Base-by-base conservation (phyloP, 192 early-diverging fungal species). In the Coemansia erecta region DNA sequence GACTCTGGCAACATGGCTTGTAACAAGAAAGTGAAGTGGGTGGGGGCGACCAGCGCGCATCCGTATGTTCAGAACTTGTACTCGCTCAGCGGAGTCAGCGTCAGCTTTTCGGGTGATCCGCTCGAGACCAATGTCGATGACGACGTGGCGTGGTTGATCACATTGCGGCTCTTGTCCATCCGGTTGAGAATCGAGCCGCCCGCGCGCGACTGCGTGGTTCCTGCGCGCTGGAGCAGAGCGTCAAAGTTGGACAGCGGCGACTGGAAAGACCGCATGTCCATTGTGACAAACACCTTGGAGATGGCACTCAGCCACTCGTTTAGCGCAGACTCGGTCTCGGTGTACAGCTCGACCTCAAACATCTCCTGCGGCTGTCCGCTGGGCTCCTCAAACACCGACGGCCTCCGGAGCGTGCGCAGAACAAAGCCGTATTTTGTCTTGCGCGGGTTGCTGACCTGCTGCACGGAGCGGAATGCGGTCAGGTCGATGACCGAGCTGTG, bases 191-290 rank as follows among this genome's bases (percentile, higher is more conserved):
- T 71, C 7, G 74, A 77, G 49, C 73, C 68, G 35, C 73, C 67
- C 15, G 45, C 47, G 19, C 60, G 55, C 14, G 64, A 31, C 61
- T 63, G 66, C 46, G 71, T 43, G 22, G 61, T 71, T 4, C 61
- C 68, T 7, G 74, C 68, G 24, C 74, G 64, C 56, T 71, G 68
- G 37, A 77, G 63, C 45, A 77, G 61, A 9, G 74, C 74, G 33
- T 77, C 74, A 68, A 77, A 77, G 58, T 60, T 77, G 5, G 74
- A 61, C 12, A 77, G 61, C 22, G 74, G 74, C 53, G 74, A 71
- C 61, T 63, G 63, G 64, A 77, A 71, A 33, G 74, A 56, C 40
- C 74, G 69, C 68, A 77, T 19, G 44, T 77, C 74, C 74, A 77
- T 77, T 35, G 68, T 67, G 42, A 77, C 68, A 64, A 70, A 71